These are phyloP conservation scores for Aspergillus indologenus DNA, from an alignment of 495 filamentous ascomycete genomes.

Conservation along the genomic window DNA sequence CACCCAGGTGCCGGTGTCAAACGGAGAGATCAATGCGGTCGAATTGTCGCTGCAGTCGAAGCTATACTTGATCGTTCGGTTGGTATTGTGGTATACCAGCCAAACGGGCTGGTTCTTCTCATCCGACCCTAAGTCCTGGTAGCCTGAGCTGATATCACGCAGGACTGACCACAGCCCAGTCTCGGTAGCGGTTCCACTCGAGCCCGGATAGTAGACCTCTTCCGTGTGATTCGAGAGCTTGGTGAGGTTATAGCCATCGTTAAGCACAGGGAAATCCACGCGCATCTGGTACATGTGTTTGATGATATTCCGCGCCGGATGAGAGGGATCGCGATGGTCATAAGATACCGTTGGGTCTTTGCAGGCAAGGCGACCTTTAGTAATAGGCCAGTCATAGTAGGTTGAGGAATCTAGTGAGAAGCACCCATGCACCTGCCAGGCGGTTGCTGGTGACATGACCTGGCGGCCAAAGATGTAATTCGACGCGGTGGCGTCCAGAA, in stretches of 20 bases:
- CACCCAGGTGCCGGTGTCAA: slow-evolving; percentile 51
- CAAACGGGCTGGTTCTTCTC: slow-evolving; percentile 56
- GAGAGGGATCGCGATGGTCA: slow-evolving; percentile 67
- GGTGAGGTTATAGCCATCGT: slow-evolving; percentile 59
- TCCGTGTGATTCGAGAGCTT: slow-evolving; percentile 57
- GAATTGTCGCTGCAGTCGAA: slow-evolving; percentile 55
- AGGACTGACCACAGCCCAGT: slow-evolving; percentile 65
- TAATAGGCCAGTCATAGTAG: slow-evolving; percentile 58
- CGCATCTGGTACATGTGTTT: slow-evolving; percentile 65
- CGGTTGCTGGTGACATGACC: slow-evolving; percentile 60
- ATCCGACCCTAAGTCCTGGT: slow-evolving; percentile 51
- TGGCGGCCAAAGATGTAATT: slow-evolving; percentile 71
- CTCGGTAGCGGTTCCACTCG: slow-evolving; percentile 51
- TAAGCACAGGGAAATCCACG: slow-evolving; percentile 54
- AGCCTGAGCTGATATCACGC: slow-evolving; percentile 44
- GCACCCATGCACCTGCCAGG: slow-evolving; percentile 69
- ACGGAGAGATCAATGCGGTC: slow-evolving; percentile 55
- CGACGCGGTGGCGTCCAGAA: slow-evolving; percentile 61
- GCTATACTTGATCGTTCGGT: slow-evolving; percentile 48
- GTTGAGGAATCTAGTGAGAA: slow-evolving; percentile 54
- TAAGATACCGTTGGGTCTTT: slow-evolving; percentile 54
- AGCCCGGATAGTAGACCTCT: slow-evolving; percentile 51
- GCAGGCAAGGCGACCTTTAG: slow-evolving; percentile 54
- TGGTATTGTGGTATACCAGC: slow-evolving; percentile 64
- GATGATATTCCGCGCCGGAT: slow-evolving; percentile 62